Base-by-base conservation (phyloP, 352 stramenopile species). In the Globisporangium ultimum region DNA sequence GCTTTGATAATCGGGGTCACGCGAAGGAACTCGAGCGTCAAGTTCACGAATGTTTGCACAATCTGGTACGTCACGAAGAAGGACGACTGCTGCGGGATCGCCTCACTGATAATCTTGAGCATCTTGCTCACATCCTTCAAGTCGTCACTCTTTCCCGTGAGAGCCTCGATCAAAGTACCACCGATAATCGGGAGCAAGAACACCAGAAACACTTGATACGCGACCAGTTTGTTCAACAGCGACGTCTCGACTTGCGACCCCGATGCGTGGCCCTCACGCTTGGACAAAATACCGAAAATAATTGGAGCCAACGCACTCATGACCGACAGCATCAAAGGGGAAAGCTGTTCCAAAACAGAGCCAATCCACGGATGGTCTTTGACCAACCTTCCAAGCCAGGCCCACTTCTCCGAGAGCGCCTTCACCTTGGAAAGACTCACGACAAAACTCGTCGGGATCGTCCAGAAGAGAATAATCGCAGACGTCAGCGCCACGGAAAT, bases 401-500 rank as follows among this genome's bases (percentile, higher is more conserved):
- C 9, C 71, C 75, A 92, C 4, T 80, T 70, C 7, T 69, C 38
- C 58, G 83, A 68, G 1, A 94, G 63, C 13, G 69, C 70, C 3
- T 81, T 69, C 0, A 92, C 70, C 48, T 90, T 92, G 45, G 82
- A 78, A 46, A 94, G 74, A 0, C 80, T 82, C 50, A 94, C 85
- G 10, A 91, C 78, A 48, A 91, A 72, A 55, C 78, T 72, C 36
- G 85, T 94, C 18, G 85, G 85, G 42, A 94, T 78, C 12, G 80
- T 92, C 85, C 85, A 94, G 18, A 94, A 87, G 28, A 94, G 48
- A 54, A 94, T 94, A 46, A 94, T 91, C 11, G 68, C 79, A 7
- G 68, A 70, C 18, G 80, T 84, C 8, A 87, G 62, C 2, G 60
- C 72, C 32, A 82, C 61, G 9, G 83, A 92, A 53, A 92, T 79